A percentile compares a stretch with the other conserved stretches of the same genome.
Conservation (phyloP, 805 yeast species). For the Ogataea glucozyma region DNA sequence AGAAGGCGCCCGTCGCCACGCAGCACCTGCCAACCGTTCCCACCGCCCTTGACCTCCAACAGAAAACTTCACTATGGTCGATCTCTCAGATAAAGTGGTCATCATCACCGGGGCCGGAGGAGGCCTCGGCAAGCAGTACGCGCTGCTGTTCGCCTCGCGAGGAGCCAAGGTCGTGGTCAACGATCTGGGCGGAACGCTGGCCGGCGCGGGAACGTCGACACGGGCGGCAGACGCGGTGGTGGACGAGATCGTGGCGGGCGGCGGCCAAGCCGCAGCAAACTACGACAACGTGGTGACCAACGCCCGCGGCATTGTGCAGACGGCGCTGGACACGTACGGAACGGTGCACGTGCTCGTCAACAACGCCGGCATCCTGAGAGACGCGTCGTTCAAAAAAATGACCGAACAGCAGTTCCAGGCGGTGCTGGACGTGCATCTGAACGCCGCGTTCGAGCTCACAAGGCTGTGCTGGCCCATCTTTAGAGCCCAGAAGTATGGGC, state of each 20-base stretch:
- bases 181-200: constrained; percentile 84
- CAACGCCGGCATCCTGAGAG: constrained; percentile 95
- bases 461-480: constrained; percentile 92
- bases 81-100: constrained; percentile 82
- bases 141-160: constrained; percentile 79
- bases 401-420: constrained; percentile 72
- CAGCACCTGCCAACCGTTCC: no score
- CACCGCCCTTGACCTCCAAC: no score
- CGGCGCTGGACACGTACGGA: constrained; percentile 86
- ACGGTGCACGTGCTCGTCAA: constrained; percentile 85
- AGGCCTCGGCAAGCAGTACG: constrained; percentile 88
- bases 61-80: no score
- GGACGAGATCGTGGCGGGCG: constrained; percentile 69
- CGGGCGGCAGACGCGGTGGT: constrained; percentile 89
- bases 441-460: constrained; percentile 83
- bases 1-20: no score
- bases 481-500: constrained; percentile 81
- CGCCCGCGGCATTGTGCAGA: constrained; percentile 81
- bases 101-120: constrained; percentile 98
- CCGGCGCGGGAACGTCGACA: constrained; percentile 68
- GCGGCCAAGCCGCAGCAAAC: constrained; percentile 91
- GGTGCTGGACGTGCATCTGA: constrained; percentile 84
- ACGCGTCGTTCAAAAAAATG: constrained; percentile 85
- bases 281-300: constrained; percentile 83
- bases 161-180: constrained; percentile 96